A percentile compares a stretch with the other conserved stretches of the same genome.
Conservation (phyloP, 352 stramenopile species). For the Blastocystis sp. region DNA sequence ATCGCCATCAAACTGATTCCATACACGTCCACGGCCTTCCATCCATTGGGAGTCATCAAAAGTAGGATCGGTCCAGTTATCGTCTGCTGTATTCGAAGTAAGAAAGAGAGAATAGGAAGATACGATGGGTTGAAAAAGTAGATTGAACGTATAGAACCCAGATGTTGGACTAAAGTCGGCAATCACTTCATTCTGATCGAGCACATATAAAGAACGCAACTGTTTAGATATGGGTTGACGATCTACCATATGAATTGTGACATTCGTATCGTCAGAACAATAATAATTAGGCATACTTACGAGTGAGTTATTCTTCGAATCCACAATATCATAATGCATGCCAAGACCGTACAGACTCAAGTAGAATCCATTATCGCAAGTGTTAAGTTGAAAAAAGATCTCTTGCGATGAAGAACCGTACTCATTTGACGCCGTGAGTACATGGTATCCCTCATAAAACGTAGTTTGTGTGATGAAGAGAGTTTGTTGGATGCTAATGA, state of each 20-base stretch:
- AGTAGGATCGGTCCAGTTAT: background rate
- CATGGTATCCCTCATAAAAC: background rate
- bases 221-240: background rate
- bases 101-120: background rate
- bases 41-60: background rate
- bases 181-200: background rate
- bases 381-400: background rate
- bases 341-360: background rate
- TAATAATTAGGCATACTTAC: background rate
- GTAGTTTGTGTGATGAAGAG: background rate
- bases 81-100: background rate
- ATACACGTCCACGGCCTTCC: background rate
- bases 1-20: background rate
- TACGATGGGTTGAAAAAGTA: background rate
- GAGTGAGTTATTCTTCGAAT: background rate
- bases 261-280: background rate
- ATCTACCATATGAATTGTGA: background rate
- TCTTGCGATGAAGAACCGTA: background rate
- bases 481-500: background rate
- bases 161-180: background rate
- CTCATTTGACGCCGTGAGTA: background rate
- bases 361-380: background rate
- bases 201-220: background rate
- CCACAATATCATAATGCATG: background rate
- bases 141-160: background rate